phyloP scores from a whole-genome alignment of 306 rosid genomes.

The Vigna angularis region DNA sequence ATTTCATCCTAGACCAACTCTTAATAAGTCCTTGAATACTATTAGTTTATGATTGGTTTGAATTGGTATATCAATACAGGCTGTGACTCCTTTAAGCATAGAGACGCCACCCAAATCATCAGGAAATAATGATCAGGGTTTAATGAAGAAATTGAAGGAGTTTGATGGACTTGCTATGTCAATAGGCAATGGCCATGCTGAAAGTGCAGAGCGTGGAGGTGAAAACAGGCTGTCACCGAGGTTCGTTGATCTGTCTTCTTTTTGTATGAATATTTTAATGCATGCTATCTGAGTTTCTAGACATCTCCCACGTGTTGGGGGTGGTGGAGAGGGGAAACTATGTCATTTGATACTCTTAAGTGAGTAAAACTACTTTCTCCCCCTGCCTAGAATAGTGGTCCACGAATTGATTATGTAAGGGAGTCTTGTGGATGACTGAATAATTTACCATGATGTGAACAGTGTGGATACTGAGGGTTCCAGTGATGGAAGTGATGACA shows the following conservation, averaged over 20 bases:
- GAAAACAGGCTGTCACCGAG: conserved; percentile 71
- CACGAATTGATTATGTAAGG: conserved; percentile 14
- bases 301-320: not conserved
- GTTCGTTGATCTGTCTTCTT: conserved; percentile 49
- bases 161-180: conserved; percentile 95
- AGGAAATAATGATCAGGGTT: conserved; percentile 74
- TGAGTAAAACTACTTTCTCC: not conserved
- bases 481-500: conserved; percentile 83
- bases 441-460: conserved; percentile 43
- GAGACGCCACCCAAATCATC: conserved; percentile 77
- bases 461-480: conserved; percentile 76
- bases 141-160: conserved; percentile 80
- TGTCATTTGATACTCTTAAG: not conserved
- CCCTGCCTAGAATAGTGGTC: conserved; percentile 12
- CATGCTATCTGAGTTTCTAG: not conserved
- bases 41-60: conserved; percentile 34
- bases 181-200: conserved; percentile 76
- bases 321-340: not conserved
- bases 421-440: conserved; percentile 45
- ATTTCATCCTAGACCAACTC: conserved; percentile 27
- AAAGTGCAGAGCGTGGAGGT: conserved; percentile 63
- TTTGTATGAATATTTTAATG: conserved; percentile 1
- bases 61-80: conserved; percentile 59
- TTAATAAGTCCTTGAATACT: conserved; percentile 3
- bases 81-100: conserved; percentile 59